These are phyloP conservation scores for Cicer pinnatifidum DNA, from an alignment of 306 rosid genomes.

Conservation along the genomic window DNA sequence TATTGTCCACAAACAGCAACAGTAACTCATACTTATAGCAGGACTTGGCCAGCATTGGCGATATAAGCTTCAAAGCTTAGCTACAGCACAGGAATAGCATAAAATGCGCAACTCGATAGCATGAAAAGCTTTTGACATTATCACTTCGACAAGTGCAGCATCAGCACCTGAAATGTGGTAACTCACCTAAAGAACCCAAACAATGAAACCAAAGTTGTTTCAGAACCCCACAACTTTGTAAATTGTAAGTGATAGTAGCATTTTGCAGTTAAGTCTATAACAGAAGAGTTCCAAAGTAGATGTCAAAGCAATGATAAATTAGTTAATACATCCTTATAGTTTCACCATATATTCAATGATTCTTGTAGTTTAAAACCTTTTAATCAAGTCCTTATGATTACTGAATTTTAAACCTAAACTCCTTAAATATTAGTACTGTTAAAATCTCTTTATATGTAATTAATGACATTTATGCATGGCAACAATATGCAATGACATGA, in stretches of 20 bases:
- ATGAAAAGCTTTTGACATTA: conserved; percentile 32
- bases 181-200: conserved; percentile 30
- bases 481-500: no score
- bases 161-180: conserved; percentile 36
- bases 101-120: conserved; percentile 22
- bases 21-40: conserved; percentile 19
- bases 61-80: conserved; percentile 37
- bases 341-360: neutral
- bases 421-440: no score
- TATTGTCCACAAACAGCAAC: conserved; percentile 2
- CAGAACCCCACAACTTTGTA: conserved; percentile 10
- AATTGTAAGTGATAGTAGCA: conserved; percentile 8
- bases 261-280: neutral
- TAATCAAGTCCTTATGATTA: neutral
- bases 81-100: conserved; percentile 39
- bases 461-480: no score
- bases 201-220: conserved; percentile 19
- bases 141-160: conserved; percentile 35
- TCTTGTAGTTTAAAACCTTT: neutral
- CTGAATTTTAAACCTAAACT: no score
- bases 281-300: conserved; percentile 21
- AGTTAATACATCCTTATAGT: neutral
- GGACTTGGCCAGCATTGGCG: conserved; percentile 43
- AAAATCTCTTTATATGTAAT: no score
- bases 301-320: neutral